A percentile compares a stretch with the other conserved stretches of the same genome.
Evolutionary conservation across 179 eudicot genomes (phyloP).

Genomic region (Sideroxylon spinosum): DNA sequence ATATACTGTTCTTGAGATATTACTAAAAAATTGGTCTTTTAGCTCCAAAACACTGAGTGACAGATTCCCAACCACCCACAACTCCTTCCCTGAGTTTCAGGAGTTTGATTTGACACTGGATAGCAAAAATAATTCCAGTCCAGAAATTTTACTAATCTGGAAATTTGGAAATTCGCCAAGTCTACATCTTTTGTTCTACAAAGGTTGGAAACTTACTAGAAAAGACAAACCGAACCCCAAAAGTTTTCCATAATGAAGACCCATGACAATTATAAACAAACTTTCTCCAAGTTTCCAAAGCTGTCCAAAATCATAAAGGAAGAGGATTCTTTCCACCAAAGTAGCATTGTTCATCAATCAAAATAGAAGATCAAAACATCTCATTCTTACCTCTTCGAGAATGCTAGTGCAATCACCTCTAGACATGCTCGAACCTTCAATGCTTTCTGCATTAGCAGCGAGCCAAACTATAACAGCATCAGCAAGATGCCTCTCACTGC

Average conservation of each 20-base stretch:
- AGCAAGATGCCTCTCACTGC: slow-evolving; percentile 84
- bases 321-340: background rate
- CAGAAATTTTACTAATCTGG: background rate
- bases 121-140: background rate
- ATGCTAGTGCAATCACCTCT: slow-evolving; percentile 27
- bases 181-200: background rate
- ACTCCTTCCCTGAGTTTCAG: background rate
- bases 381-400: slow-evolving; percentile 45
- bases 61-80: background rate
- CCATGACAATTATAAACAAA: background rate
- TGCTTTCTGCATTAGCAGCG: slow-evolving; percentile 34
- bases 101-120: background rate
- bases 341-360: background rate
- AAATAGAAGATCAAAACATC: background rate
- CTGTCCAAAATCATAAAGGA: slow-evolving; percentile 2
- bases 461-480: slow-evolving; percentile 67
- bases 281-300: background rate
- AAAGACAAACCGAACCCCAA: background rate
- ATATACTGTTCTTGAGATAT: background rate
- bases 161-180: background rate
- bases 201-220: background rate
- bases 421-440: slow-evolving; percentile 17
- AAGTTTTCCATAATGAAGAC: background rate
- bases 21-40: background rate
- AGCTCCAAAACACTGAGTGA: background rate